Evolutionary conservation across 164 flowering plant genomes (phyloP).

Genomic region (Tetracentron sinense): DNA sequence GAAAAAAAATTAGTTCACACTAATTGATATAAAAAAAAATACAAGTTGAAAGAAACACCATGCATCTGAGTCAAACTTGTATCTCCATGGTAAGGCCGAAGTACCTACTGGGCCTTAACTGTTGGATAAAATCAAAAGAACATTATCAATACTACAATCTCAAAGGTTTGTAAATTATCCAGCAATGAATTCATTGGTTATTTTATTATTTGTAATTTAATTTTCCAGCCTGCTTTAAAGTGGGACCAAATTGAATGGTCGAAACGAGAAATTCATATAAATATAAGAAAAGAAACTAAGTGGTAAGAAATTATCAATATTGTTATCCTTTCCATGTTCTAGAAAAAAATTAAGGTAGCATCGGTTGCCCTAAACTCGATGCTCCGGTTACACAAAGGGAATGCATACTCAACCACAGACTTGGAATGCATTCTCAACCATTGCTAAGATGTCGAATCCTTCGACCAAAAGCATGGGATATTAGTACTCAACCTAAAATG

Average conservation of each 20-base stretch:
- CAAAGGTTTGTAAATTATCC: slow-evolving; percentile 14
- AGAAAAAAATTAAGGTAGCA: too few relatives aligned
- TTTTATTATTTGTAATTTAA: too few relatives aligned
- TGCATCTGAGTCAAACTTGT: slow-evolving; percentile 13
- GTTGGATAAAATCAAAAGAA: slow-evolving; percentile 22
- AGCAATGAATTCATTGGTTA: neutral
- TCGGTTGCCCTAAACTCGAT: neutral
- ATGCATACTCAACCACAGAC: too few relatives aligned
- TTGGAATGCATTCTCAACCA: too few relatives aligned
- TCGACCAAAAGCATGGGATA: too few relatives aligned
- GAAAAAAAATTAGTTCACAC: too few relatives aligned
- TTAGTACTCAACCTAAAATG: too few relatives aligned
- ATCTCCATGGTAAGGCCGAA: slow-evolving; percentile 18
- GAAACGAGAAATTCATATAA: slow-evolving; percentile 27
- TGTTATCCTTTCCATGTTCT: neutral
- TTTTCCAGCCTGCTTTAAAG: neutral
- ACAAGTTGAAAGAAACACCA: too few relatives aligned
- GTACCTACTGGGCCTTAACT: slow-evolving; percentile 18
- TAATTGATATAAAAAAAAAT: too few relatives aligned
- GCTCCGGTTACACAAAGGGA: neutral
- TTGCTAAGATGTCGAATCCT: too few relatives aligned
- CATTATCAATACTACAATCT: slow-evolving; percentile 13
- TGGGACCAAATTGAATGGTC: slow-evolving; percentile 40
- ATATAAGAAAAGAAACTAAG: slow-evolving; percentile 24
- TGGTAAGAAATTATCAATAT: slow-evolving; percentile 18